phyloP scores from a whole-genome alignment of 192 early-diverging fungal genomes.

The Anaeromyces robustus region DNA sequence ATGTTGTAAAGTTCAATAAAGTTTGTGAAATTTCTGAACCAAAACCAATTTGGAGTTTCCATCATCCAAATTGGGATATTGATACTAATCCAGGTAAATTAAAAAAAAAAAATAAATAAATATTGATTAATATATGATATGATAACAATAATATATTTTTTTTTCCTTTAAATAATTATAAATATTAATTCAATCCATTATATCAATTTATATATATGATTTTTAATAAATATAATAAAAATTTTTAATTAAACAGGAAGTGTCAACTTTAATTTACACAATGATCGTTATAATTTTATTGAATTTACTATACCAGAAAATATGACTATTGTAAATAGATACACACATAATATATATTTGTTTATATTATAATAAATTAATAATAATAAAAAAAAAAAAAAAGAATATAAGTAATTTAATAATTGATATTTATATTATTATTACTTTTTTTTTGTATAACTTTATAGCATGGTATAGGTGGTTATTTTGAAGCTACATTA shows the following conservation, averaged over 20 bases:
- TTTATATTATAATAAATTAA: not conserved
- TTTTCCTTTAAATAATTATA: no score
- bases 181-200: no score
- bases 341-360: conserved; percentile 18
- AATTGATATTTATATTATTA: conserved; percentile 2
- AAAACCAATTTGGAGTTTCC: conserved; percentile 62
- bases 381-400: not conserved
- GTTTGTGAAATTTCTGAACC: conserved; percentile 21
- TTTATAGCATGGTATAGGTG: conserved; percentile 72
- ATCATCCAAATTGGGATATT: conserved; percentile 46
- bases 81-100: conserved; percentile 13
- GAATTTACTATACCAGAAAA: not conserved
- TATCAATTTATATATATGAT: no score
- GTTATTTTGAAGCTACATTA: conserved; percentile 87
- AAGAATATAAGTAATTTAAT: not conserved
- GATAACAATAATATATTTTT: no score
- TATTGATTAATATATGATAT: no score
- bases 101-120: not conserved
- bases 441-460: conserved; percentile 5
- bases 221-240: no score
- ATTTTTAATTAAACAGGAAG: not conserved
- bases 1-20: conserved; percentile 89
- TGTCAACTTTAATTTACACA: not conserved
- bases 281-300: not conserved
- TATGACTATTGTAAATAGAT: not conserved